phyloP scores from a whole-genome alignment of 2,329 filamentous ascomycete species.

The Cladosporium sp. region DNA sequence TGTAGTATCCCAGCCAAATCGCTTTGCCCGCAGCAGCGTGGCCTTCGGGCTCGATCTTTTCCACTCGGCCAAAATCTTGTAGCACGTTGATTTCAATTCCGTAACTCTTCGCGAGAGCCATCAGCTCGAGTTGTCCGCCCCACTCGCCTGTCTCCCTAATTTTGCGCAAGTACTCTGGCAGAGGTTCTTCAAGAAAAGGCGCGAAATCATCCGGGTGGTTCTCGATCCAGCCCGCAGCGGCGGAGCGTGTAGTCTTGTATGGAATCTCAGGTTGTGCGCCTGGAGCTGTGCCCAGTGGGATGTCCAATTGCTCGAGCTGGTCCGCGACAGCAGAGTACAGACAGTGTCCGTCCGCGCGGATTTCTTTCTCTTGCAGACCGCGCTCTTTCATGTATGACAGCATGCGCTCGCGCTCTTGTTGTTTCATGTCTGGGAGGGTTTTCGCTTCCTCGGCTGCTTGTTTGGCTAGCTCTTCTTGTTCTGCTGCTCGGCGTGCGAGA shows the following conservation, averaged over 20 bases:
- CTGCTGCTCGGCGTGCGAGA: slow-evolving; percentile 82
- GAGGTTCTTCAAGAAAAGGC: slow-evolving; percentile 80
- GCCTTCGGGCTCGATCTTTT: slow-evolving; percentile 65
- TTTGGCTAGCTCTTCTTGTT: slow-evolving; percentile 68
- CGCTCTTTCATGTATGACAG: slow-evolving; percentile 63
- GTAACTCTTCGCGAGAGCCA: slow-evolving; percentile 80
- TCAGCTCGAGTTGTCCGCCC: slow-evolving; percentile 90
- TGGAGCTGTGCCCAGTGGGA: slow-evolving; percentile 43
- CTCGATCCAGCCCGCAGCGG: slow-evolving; percentile 76
- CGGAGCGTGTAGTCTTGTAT: slow-evolving; percentile 68
- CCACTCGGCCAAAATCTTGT: slow-evolving; percentile 75
- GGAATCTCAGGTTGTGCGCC: slow-evolving; percentile 22
- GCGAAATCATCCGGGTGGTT: slow-evolving; percentile 76
- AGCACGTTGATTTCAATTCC: slow-evolving; percentile 79
- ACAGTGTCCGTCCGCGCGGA: slow-evolving; percentile 90
- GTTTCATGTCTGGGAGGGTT: slow-evolving; percentile 70
- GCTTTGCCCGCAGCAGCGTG: slow-evolving; percentile 51
- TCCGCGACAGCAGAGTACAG: slow-evolving; percentile 90
- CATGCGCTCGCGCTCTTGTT: slow-evolving; percentile 71
- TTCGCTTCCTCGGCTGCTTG: slow-evolving; percentile 75
- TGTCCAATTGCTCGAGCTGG: slow-evolving; percentile 60
- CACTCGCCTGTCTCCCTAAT: slow-evolving; percentile 89
- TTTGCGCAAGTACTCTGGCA: slow-evolving; percentile 71
- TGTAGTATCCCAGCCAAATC: slow-evolving; percentile 93
- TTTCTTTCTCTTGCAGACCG: slow-evolving; percentile 71